These are phyloP conservation scores for Chrysoporthe cubensis DNA, from an alignment of 2,329 filamentous ascomycete genomes.

Conservation along the genomic window DNA sequence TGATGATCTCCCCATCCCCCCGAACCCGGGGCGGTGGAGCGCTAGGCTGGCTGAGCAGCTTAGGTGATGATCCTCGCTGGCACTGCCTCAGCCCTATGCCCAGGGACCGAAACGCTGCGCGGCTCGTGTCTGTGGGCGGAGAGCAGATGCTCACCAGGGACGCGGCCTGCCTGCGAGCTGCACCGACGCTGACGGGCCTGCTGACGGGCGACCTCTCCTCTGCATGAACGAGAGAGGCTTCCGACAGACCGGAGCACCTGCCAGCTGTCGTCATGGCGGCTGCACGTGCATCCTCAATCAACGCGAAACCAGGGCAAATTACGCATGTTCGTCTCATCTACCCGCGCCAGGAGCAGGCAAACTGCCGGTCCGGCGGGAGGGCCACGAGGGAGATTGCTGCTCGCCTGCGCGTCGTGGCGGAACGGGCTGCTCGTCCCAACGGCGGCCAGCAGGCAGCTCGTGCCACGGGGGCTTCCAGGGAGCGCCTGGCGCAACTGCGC, in stretches of 20 bases:
- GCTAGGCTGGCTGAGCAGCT: not conserved
- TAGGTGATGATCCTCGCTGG: conserved; percentile 8
- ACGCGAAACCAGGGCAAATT: not conserved
- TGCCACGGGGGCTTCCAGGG: no score
- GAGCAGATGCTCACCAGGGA: not conserved
- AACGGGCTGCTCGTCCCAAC: not conserved
- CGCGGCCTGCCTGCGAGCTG: not conserved
- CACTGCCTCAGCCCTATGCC: conserved; percentile 27
- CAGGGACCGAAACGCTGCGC: conserved; percentile 14
- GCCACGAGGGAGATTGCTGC: not conserved
- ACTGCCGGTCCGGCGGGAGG: not conserved
- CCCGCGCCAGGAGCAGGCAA: not conserved
- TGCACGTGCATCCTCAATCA: not conserved
- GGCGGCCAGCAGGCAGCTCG: no score
- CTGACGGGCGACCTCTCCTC: not conserved
- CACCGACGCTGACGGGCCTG: not conserved
- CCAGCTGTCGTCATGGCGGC: not conserved
- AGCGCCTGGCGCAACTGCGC: not conserved
- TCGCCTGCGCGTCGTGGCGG: not conserved
- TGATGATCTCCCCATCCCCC: not conserved
- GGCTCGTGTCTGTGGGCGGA: not conserved
- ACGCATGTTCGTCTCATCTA: conserved; percentile 1
- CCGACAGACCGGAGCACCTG: not conserved
- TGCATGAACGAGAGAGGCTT: conserved; percentile 3
- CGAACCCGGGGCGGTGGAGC: conserved; percentile 17